Conservation (phyloP, 495 filamentous ascomycete genomes). For the Xylaria intraflava region DNA sequence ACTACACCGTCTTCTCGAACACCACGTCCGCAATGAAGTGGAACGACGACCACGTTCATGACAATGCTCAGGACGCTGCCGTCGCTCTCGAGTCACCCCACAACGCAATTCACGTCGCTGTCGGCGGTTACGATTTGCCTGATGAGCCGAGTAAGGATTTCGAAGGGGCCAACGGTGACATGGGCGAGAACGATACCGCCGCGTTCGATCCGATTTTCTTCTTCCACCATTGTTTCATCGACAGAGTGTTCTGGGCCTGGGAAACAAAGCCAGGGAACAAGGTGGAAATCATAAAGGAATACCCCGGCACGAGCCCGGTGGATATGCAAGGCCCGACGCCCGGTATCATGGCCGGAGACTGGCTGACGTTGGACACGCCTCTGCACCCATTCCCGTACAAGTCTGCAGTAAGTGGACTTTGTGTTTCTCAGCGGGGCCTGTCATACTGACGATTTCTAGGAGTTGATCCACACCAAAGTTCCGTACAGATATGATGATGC, state of each 20-base stretch:
- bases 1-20: slow-evolving; percentile 25
- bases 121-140: slow-evolving; percentile 23
- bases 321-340: slow-evolving; percentile 10
- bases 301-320: slow-evolving; percentile 13
- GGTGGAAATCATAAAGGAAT: background rate
- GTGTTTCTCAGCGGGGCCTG: no score
- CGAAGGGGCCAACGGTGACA: slow-evolving; percentile 27
- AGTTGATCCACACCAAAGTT: no score
- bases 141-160: background rate
- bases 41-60: slow-evolving; percentile 19
- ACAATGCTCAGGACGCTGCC: background rate
- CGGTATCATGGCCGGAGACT: no score
- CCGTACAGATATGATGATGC: no score
- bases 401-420: no score
- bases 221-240: slow-evolving; percentile 28
- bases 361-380: no score
- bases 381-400: no score
- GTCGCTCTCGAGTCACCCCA: slow-evolving; percentile 26
- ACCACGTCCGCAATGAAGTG: slow-evolving; percentile 15
- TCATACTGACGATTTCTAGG: no score
- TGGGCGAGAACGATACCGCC: slow-evolving; percentile 30
- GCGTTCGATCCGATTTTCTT: slow-evolving; percentile 30
- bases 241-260: slow-evolving; percentile 28
- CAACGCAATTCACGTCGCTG: slow-evolving; percentile 27
- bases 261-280: slow-evolving; percentile 17